Evolutionary conservation across 1,284 basidiomycete species (phyloP).

Genomic region (Trametes sp.): DNA sequence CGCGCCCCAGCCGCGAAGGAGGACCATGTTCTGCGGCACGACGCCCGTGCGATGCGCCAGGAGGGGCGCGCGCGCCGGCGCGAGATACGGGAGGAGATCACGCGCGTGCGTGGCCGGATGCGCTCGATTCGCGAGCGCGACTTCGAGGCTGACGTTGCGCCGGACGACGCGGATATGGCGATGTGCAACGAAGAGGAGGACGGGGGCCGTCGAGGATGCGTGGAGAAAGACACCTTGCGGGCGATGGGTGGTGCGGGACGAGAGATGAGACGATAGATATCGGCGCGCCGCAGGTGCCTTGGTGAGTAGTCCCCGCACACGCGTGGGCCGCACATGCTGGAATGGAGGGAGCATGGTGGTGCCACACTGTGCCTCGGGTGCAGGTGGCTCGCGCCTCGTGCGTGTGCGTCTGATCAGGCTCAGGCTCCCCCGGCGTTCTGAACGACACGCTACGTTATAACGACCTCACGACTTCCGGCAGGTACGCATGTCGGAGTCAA

Average conservation of each 20-base stretch:
- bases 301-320: neutral
- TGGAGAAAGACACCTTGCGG: neutral
- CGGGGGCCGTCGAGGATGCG: neutral
- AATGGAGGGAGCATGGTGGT: neutral
- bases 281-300: neutral
- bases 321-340: neutral
- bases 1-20: conserved; percentile 15
- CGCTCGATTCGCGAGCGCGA: conserved; percentile 26
- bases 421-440: neutral
- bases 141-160: neutral
- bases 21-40: conserved; percentile 24
- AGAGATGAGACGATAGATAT: neutral
- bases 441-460: neutral
- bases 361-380: neutral
- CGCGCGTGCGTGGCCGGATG: conserved; percentile 26
- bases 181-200: conserved; percentile 11
- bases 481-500: conserved; percentile 6
- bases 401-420: neutral
- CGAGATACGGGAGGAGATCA: conserved; percentile 33
- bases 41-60: conserved; percentile 26
- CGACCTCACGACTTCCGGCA: conserved; percentile 4
- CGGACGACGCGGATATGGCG: conserved; percentile 17
- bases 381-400: neutral
- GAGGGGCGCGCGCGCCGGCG: conserved; percentile 29
- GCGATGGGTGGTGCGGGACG: too few species aligned